Percentiles rank a stretch among this genome's conserved stretches.
These are phyloP conservation scores for Dichotomopilus funicola DNA, from an alignment of 2,329 filamentous ascomycete genomes.

Conservation along the genomic window DNA sequence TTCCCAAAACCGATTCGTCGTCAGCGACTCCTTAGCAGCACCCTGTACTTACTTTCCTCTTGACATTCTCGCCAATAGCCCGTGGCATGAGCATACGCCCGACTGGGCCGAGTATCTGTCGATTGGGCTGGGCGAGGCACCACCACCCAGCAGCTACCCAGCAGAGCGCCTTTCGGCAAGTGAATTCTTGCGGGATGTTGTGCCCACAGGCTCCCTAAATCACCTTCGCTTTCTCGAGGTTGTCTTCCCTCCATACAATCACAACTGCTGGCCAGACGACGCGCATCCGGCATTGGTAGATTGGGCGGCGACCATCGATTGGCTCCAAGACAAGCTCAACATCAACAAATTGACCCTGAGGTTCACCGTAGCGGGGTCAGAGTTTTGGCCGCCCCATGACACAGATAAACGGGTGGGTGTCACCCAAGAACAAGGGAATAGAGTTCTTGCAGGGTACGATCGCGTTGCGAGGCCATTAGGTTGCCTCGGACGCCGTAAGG, in stretches of 20 bases:
- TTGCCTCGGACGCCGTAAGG: not conserved
- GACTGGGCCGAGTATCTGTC: not conserved
- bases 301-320: conserved; percentile 5
- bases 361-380: not conserved
- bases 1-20: conserved; percentile 12
- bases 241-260: conserved; percentile 3
- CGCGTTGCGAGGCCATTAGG: not conserved
- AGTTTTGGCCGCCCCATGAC: not conserved
- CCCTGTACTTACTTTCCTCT: not conserved
- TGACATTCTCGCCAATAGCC: not conserved
- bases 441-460: conserved; percentile 3
- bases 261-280: not conserved
- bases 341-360: not conserved
- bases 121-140: not conserved
- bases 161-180: not conserved
- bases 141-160: not conserved
- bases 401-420: not conserved
- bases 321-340: not conserved
- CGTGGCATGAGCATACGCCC: no score
- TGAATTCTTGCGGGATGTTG: conserved; percentile 2
- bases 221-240: conserved; percentile 5
- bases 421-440: not conserved
- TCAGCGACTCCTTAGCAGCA: not conserved
- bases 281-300: not conserved
- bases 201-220: conserved; percentile 1